phyloP scores from a whole-genome alignment of 352 stramenopile species.

The Pythium monospermum region DNA sequence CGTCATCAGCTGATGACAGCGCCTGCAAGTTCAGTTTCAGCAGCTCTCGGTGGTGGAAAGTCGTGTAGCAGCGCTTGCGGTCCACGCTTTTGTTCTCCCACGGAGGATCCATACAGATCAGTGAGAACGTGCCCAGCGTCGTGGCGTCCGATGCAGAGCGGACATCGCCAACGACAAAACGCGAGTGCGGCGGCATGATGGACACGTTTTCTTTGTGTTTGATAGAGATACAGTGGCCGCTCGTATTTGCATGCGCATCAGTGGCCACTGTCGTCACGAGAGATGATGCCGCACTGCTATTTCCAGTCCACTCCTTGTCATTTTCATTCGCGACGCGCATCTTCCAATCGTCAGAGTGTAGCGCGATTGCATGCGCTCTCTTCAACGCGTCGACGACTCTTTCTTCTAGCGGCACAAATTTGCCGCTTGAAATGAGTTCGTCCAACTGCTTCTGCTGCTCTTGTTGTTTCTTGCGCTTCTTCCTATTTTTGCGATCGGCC shows the following conservation, averaged over 20 bases:
- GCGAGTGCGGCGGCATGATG: slow-evolving; percentile 18
- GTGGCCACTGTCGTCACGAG: too few species aligned
- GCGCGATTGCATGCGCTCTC: slow-evolving; percentile 12
- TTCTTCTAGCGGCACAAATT: slow-evolving; percentile 43
- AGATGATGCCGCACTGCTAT: too few species aligned
- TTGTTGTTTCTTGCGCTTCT: slow-evolving; percentile 39
- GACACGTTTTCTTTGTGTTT: slow-evolving; percentile 15
- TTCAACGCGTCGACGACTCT: slow-evolving; percentile 17
- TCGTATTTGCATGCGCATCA: slow-evolving; percentile 4
- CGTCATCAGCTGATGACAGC: slow-evolving; percentile 21
- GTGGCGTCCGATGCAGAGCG: slow-evolving; percentile 20
- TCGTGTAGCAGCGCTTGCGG: slow-evolving; percentile 48
- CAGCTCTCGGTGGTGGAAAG: slow-evolving; percentile 55
- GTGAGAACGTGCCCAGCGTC: slow-evolving; percentile 21
- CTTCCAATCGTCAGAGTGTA: not conserved
- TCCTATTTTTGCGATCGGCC: slow-evolving; percentile 4
- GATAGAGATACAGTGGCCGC: not conserved
- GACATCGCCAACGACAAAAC: slow-evolving; percentile 21
- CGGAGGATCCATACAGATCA: slow-evolving; percentile 68
- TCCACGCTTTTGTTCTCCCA: slow-evolving; percentile 78
- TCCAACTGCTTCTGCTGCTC: slow-evolving; percentile 26
- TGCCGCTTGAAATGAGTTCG: slow-evolving; percentile 35
- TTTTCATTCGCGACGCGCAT: not conserved
- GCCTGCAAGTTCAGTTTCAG: slow-evolving; percentile 32
- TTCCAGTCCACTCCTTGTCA: too few species aligned